A percentile compares a stretch with the other conserved stretches of the same genome.
Conservation (phyloP, 2,329 filamentous ascomycete species). For the Pseudocercospora fijiensis region DNA sequence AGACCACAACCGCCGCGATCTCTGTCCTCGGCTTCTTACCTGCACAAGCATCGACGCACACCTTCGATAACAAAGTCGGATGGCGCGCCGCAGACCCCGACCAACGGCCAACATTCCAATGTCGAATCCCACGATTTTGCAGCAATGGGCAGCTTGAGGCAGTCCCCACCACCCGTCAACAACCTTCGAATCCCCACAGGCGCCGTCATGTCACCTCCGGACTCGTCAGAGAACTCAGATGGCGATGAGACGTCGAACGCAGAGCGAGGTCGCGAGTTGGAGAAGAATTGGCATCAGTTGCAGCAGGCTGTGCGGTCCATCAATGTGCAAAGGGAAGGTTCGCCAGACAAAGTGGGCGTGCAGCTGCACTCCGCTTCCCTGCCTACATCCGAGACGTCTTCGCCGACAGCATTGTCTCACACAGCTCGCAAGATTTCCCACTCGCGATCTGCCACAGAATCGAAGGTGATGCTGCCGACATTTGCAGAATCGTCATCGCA, state of each 20-base stretch:
- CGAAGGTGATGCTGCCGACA: slow-evolving; percentile 49
- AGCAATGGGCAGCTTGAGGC: slow-evolving; percentile 64
- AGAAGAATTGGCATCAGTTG: slow-evolving; percentile 61
- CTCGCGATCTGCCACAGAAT: slow-evolving; percentile 60
- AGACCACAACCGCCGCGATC: slow-evolving; percentile 55
- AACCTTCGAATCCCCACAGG: slow-evolving; percentile 76
- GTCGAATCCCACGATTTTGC: slow-evolving; percentile 33
- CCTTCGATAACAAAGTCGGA: slow-evolving; percentile 46
- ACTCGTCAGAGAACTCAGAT: slow-evolving; percentile 76
- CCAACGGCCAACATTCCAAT: slow-evolving; percentile 26
- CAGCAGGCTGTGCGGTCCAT: slow-evolving; percentile 82
- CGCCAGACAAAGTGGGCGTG: slow-evolving; percentile 48
- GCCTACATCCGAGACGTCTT: slow-evolving; percentile 37
- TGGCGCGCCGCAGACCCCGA: slow-evolving; percentile 33
- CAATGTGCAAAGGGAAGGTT: slow-evolving; percentile 62
- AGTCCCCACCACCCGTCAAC: slow-evolving; percentile 79
- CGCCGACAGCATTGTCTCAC: slow-evolving; percentile 43
- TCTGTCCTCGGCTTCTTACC: slow-evolving; percentile 59
- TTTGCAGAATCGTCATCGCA: slow-evolving; percentile 47
- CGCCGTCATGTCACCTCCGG: slow-evolving; percentile 86
- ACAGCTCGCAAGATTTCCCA: slow-evolving; percentile 62
- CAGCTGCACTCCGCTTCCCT: slow-evolving; percentile 34
- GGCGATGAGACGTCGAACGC: slow-evolving; percentile 59
- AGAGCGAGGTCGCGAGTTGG: slow-evolving; percentile 42
- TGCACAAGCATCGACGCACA: slow-evolving; percentile 61